Base-by-base conservation (phyloP, 23 red algal genomes). In the Gracilariopsis chorda region DNA sequence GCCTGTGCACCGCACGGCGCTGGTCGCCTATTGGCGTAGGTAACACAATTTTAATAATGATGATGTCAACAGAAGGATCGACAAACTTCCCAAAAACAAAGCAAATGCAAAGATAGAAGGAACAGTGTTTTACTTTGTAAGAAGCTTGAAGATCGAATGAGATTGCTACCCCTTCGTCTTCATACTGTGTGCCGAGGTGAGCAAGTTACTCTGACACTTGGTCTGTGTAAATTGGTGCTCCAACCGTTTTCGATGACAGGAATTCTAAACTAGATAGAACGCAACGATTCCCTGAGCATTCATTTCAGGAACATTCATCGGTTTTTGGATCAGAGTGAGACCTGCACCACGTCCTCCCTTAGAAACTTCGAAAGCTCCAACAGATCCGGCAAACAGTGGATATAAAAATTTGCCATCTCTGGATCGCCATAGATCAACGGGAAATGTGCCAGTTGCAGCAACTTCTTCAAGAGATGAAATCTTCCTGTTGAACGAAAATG, bases 341-440 rank as follows among this genome's bases (percentile, higher is more conserved):
- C 78, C 48, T 20, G 78, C 33, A 41, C 78, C 47, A 24, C 12
- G 14, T 42, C 78, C 78, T 7, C 48, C 21, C 4, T 33, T 37
- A 0, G 19, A 12, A 62, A 82, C 48, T 41, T 41, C 0, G 78
- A 61, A 82, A 11, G 41, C 78, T 5, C 78, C 78, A 0, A 82
- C 49, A 62, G 55, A 82, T 82, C 78, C 78, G 32, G 11, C 30
- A 59, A 62, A 82, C 13, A 82, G 33, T 21, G 32, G 51, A 49
- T 82, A 82, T 19, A 82, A 42, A 55, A 82, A 82, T 49, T 27
- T 82, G 3, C 78, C 78, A 62, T 82, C 78, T 35, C 35, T 37
- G 6, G 51, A 49, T 58, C 48, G 33, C 78, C 78, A 82, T 28
- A 82, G 33, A 42, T 82, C 78, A 62, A 62, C 33, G 21, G 78